Base-by-base conservation (phyloP, 352 stramenopile species). In the Globisporangium nagaii region DNA sequence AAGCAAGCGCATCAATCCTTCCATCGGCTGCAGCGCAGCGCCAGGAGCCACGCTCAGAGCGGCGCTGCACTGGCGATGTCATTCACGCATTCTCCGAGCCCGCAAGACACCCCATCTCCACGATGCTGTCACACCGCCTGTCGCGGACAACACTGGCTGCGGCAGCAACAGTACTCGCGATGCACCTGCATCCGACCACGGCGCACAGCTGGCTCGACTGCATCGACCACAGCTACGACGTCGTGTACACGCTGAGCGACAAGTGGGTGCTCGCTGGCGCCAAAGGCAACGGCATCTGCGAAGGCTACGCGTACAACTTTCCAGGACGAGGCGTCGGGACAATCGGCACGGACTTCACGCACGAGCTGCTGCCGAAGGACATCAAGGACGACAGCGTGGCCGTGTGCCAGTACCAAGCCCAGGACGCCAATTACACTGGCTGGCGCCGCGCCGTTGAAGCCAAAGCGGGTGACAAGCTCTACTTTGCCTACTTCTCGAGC, bases 261-360 rank as follows among this genome's bases (percentile, higher is more conserved):
- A 62, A 72, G 53, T 86, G 79, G 60, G 81, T 84, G 39, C 81
- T 65, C 55, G 68, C 68, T 13, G 77, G 73, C n/a, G 49, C 37
- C 36, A 54, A 25, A 4, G 65, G 65, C 24, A 78, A 81, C 42
- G 77, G 69, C 2, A 65, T 84, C 36, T 85, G 78, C 49, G 56
- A 59, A 11, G 78, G 78, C 8, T 86, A 86, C 71, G 78, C 79
- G 56, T 78, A 88, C 35, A 82, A 86, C 66, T 86, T 83, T 30
- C 56, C 68, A 0, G 73, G 72, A 19, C 79, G 75, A 19, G 73
- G 72, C 19, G 73, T 77, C 45, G 11, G 52, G 6, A 49, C 70
- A 28, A 63, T 71, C 28, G 63, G 66, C 53, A 51, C 48, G 11
- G 65, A 73, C 39, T 66, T 71, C 57, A 68, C 66, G 2, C 67